These are phyloP conservation scores for Tulasnella sp. DNA, from an alignment of 768 basidiomycete species.

Conservation along the genomic window DNA sequence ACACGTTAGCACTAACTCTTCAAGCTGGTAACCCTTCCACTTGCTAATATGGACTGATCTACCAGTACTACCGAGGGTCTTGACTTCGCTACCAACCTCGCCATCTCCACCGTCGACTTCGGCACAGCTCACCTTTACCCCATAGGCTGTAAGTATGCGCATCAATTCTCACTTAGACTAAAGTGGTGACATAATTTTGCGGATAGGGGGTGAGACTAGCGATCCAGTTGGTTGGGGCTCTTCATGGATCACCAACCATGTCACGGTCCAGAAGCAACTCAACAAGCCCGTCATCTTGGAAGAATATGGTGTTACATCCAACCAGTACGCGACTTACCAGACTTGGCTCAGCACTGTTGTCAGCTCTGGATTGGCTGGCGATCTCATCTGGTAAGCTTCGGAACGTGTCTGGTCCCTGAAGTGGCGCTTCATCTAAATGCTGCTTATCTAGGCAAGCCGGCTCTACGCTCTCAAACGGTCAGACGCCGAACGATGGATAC, in stretches of 20 bases:
- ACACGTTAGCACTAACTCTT: slow-evolving; percentile 39
- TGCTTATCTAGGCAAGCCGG: slow-evolving; percentile 36
- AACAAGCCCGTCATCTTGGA: slow-evolving; percentile 57
- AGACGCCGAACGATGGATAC: slow-evolving; percentile 43
- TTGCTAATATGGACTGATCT: neutral
- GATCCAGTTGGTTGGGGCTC: slow-evolving; percentile 22
- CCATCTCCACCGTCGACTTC: slow-evolving; percentile 51
- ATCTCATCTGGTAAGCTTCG: slow-evolving; percentile 47
- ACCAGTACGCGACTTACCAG: slow-evolving; percentile 43
- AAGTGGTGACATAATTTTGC: neutral
- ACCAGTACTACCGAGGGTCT: slow-evolving; percentile 38
- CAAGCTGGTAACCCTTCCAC: neutral
- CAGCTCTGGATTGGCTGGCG: slow-evolving; percentile 32
- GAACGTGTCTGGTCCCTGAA: neutral
- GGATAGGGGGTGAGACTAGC: neutral
- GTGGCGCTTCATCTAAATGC: neutral
- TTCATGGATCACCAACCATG: slow-evolving; percentile 59
- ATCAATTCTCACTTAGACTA: neutral
- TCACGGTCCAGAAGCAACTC: slow-evolving; percentile 39
- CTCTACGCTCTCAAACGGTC: slow-evolving; percentile 36
- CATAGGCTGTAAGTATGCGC: slow-evolving; percentile 35
- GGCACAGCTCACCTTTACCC: slow-evolving; percentile 49
- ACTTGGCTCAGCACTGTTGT: slow-evolving; percentile 36
- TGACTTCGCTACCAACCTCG: slow-evolving; percentile 49
- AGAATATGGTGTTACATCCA: slow-evolving; percentile 53